Conservation (phyloP, 176 grass and related monocot genomes). For the Themeda triandra region DNA sequence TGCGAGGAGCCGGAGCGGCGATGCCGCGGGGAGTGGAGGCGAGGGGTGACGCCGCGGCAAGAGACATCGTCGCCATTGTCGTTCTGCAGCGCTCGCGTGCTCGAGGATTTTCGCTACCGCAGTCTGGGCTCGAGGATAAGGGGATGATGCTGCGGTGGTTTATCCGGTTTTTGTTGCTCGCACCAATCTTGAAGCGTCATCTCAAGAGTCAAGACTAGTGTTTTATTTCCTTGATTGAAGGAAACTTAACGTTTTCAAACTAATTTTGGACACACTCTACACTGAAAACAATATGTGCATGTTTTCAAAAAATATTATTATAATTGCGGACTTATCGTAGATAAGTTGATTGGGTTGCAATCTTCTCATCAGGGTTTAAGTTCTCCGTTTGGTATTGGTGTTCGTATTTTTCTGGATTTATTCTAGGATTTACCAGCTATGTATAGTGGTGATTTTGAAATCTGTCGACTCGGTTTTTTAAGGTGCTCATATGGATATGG, state of each 20-base stretch:
- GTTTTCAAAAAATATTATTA: no score
- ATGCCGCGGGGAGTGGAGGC: conserved; percentile 31
- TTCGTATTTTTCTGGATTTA: no score
- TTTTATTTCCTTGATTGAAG: neutral
- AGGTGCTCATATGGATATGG: no score
- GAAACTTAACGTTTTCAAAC: neutral
- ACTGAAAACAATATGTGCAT: no score
- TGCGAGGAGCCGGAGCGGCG: neutral
- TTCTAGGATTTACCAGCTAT: no score
- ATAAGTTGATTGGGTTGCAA: no score
- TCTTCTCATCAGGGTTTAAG: no score
- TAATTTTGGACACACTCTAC: neutral
- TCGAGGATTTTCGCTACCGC: conserved; percentile 1
- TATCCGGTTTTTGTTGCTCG: neutral
- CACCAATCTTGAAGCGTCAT: neutral
- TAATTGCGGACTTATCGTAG: no score
- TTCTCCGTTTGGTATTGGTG: no score
- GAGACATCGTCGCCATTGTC: conserved; percentile 43
- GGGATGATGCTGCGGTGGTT: neutral
- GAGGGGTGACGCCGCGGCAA: conserved; percentile 44
- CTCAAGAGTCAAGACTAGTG: neutral
- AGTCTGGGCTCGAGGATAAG: conserved; percentile 10
- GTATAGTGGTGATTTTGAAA: no score
- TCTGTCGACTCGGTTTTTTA: no score
- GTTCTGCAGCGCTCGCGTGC: conserved; percentile 14